A percentile compares a stretch with the other conserved stretches of the same genome.
These are phyloP conservation scores for Basidioascus undulatus DNA, from an alignment of 768 basidiomycete genomes.

Conservation along the genomic window DNA sequence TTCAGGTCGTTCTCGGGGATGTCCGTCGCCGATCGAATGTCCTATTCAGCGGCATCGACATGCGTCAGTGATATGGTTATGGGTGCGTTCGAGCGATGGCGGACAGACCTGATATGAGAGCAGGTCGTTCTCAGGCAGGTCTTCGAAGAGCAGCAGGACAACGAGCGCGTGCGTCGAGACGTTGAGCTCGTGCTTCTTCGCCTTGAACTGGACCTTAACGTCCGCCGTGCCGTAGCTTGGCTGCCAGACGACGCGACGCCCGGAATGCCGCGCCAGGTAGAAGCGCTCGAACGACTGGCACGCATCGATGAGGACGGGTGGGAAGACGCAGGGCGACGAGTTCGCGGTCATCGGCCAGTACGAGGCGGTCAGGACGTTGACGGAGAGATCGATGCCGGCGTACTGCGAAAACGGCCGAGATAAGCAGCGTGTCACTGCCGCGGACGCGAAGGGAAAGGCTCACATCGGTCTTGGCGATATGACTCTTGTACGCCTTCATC, in stretches of 20 bases:
- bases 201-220: slow-evolving; percentile 56
- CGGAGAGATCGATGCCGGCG: slow-evolving; percentile 52
- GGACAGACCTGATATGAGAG: slow-evolving; percentile 43
- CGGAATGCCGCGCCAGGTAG: slow-evolving; percentile 71
- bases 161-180: slow-evolving; percentile 73
- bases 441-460: slow-evolving; percentile 12
- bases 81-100: too few species aligned
- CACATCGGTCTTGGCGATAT: slow-evolving; percentile 36
- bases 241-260: slow-evolving; percentile 78
- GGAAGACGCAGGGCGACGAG: slow-evolving; percentile 36
- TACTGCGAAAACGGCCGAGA: slow-evolving; percentile 24
- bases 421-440: too few species aligned
- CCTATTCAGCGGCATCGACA: too few species aligned
- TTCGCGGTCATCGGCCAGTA: slow-evolving; percentile 72
- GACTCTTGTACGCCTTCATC: slow-evolving; percentile 44
- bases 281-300: slow-evolving; percentile 65
- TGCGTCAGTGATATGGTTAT: too few species aligned
- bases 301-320: slow-evolving; percentile 34
- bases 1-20: slow-evolving; percentile 57
- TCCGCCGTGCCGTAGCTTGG: slow-evolving; percentile 74
- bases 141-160: slow-evolving; percentile 68
- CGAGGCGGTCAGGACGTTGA: slow-evolving; percentile 85
- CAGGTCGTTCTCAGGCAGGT: slow-evolving; percentile 36
- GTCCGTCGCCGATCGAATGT: slow-evolving; percentile 49
- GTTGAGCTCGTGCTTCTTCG: slow-evolving; percentile 63